These are phyloP conservation scores for Corniculantispora saksenae DNA, from an alignment of 2,329 filamentous ascomycete species.

Conservation along the genomic window DNA sequence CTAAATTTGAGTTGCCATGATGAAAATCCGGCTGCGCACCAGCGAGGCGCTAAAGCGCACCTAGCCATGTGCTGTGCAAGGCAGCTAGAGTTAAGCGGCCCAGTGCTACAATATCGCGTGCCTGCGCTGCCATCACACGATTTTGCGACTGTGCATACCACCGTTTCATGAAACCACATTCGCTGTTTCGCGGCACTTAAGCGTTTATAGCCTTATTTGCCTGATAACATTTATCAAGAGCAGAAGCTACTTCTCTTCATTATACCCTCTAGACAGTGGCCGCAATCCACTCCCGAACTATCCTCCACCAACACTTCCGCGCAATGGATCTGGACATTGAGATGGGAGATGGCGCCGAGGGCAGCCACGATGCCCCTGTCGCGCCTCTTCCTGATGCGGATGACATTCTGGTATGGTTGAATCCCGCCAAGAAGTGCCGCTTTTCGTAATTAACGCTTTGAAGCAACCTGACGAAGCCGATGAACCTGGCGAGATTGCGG, in stretches of 20 bases:
- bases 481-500: conserved; percentile 41
- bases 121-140: background rate
- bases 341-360: conserved; percentile 63
- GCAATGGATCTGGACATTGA: conserved; percentile 70
- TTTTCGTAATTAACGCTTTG: background rate
- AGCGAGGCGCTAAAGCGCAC: background rate
- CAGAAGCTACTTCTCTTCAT: background rate
- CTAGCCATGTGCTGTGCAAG: background rate
- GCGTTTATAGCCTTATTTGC: background rate
- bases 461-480: conserved; percentile 40
- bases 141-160: conserved; percentile 6
- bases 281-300: background rate
- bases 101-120: conserved; percentile 1
- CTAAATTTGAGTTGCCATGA: background rate
- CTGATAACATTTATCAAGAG: background rate
- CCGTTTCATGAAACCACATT: background rate
- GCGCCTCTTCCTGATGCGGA: conserved; percentile 33
- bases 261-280: background rate
- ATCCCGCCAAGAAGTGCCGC: background rate
- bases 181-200: background rate
- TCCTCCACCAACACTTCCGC: conserved; percentile 24
- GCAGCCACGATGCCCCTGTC: conserved; percentile 29
- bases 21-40: background rate
- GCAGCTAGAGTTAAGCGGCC: conserved; percentile 1
- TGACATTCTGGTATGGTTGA: conserved; percentile 38